These are phyloP conservation scores for Zizania palustris DNA, from an alignment of 202 grass and related monocot species.

Conservation along the genomic window DNA sequence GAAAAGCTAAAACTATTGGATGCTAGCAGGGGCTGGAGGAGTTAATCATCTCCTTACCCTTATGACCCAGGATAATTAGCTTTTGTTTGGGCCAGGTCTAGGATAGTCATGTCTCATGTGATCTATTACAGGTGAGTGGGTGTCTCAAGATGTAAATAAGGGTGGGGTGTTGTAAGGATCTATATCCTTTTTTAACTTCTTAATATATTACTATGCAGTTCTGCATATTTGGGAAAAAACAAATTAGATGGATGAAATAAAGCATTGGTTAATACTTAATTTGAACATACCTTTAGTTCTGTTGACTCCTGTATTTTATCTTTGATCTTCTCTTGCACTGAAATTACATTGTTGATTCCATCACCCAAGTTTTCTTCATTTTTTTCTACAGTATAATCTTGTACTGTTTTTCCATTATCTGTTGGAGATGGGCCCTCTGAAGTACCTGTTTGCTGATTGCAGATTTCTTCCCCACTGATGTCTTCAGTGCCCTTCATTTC, in stretches of 20 bases:
- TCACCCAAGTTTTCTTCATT: constrained; percentile 22
- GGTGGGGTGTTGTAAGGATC: too few relatives aligned
- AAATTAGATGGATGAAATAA: constrained; percentile 4
- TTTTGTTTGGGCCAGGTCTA: too few relatives aligned
- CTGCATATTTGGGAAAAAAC: background rate
- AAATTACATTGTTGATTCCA: constrained; percentile 21
- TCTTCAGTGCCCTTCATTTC: constrained; percentile 19
- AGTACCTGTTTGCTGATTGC: constrained; percentile 7
- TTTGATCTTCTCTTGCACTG: constrained; percentile 23
- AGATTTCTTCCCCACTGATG: constrained; percentile 30
- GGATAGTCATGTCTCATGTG: too few relatives aligned
- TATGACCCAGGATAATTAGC: too few relatives aligned
- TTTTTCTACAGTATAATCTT: constrained; percentile 25
- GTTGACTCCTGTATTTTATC: constrained; percentile 27
- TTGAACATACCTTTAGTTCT: constrained; percentile 39
- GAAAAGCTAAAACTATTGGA: too few relatives aligned
- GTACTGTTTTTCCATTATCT: constrained; percentile 23
- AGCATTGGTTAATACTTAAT: constrained; percentile 11
- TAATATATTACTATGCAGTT: too few relatives aligned
- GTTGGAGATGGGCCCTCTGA: constrained; percentile 32
- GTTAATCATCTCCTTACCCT: too few relatives aligned
- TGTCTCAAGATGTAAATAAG: too few relatives aligned
- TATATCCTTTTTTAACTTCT: too few relatives aligned
- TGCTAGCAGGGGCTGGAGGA: too few relatives aligned
- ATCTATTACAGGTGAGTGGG: too few relatives aligned